Evolutionary conservation across 2,329 filamentous ascomycete species (phyloP), one percentile per base, ranked within the genome.

Genomic region (Diaporthe vaccinii): DNA sequence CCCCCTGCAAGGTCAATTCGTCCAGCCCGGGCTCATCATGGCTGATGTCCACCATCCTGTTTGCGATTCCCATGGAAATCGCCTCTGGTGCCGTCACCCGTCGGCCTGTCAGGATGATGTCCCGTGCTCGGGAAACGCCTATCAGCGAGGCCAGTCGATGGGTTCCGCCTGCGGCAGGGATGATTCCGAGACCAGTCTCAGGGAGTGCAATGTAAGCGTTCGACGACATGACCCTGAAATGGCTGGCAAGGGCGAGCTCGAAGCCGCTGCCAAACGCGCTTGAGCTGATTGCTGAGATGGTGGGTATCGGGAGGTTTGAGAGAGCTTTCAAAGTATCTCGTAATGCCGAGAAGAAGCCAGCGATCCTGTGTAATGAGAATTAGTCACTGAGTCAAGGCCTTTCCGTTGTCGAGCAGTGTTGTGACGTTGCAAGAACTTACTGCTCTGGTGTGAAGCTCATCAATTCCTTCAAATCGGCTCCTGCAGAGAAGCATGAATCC

Each of bases 101-200:
- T 22, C 97, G 91, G 7, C 97, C 97, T 0, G 96, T 98, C 20
- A 98, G 87, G 69, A 98, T 93, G 80, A 98, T 86, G 83, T 99
- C 96, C 69, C 96, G 90, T n/a, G 97, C 97, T 71, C 95, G 92
- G 28, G 90, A 88, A 20, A 93, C 85, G 8, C 97, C 97, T 78
- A 99, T 93, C 28, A 99, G 85, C 9, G 89, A 90, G 1, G 95
- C 95, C 0, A 99, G 91, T 7, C 97, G 93, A 83, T 95, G 95
- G 0, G 96, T 98, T 76, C 96, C 97, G 59, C 97, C 97, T 3
- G 96, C 97, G 75, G 97, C 97, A 3, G 97, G 97, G 78, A 98
- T 94, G 82, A 99, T 98, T 73, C 94, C 97, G 2, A 99, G 90
- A 2, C 96, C 90, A 1, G 97, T 98, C 84, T 99, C 97, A 1